Percentiles rank a stretch among this genome's conserved stretches.
Evolutionary conservation across 352 stramenopile genomes (phyloP).

Genomic region (Aphanomyces euteiches): DNA sequence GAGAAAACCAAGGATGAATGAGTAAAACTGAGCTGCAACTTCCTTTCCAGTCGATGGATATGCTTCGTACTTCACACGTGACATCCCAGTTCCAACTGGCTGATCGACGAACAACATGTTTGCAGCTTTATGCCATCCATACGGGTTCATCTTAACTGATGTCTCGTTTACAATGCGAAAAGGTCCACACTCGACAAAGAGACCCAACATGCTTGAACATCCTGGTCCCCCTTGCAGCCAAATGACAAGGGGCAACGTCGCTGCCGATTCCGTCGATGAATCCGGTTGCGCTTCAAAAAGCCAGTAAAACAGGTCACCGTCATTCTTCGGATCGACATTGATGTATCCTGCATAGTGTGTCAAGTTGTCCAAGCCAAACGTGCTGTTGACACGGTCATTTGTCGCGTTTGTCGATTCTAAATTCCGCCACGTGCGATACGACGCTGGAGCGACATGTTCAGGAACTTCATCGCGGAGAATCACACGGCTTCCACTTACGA

Average conservation of each 20-base stretch:
- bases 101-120: constrained; percentile 86
- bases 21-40: constrained; percentile 86
- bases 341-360: constrained; percentile 64
- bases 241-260: constrained; percentile 54
- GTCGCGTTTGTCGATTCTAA: too few species aligned
- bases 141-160: constrained; percentile 57
- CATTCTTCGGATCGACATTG: constrained; percentile 42
- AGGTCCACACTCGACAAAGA: constrained; percentile 59
- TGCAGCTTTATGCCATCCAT: constrained; percentile 68
- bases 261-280: constrained; percentile 34
- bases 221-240: constrained; percentile 79
- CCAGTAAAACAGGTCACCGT: constrained; percentile 78
- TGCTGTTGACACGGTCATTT: constrained; percentile 11
- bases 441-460: too few species aligned
- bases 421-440: too few species aligned
- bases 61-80: constrained; percentile 52
- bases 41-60: constrained; percentile 46
- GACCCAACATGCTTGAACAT: constrained; percentile 75
- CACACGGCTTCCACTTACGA: too few species aligned
- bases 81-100: constrained; percentile 77
- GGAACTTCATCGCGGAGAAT: too few species aligned
- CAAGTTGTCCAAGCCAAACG: constrained; percentile 52
- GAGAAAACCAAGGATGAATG: constrained; percentile 92
- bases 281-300: constrained; percentile 51
- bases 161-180: constrained; percentile 54